Conservation (phyloP, 2,329 filamentous ascomycete genomes). For the Tricladium varicosporioides region DNA sequence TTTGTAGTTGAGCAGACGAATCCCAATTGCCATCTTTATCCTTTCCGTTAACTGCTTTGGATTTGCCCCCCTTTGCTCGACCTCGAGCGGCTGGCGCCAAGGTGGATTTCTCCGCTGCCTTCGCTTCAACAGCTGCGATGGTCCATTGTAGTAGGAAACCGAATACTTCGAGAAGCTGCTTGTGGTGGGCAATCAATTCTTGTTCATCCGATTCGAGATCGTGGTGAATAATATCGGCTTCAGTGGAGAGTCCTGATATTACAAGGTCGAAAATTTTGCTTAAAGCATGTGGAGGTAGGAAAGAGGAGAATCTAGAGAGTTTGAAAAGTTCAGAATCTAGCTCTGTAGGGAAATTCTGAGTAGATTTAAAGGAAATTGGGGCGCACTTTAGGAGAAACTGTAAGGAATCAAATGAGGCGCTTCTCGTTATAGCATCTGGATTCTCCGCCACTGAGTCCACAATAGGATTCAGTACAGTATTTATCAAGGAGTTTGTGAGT, state of each 20-base stretch:
- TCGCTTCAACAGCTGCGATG: constrained; percentile 88
- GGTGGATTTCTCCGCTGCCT: constrained; percentile 85
- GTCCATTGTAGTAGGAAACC: constrained; percentile 95
- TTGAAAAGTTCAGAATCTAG: constrained; percentile 62
- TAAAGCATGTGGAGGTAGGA: constrained; percentile 76
- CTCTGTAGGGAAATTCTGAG: constrained; percentile 37
- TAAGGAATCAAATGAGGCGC: constrained; percentile 82
- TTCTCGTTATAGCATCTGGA: constrained; percentile 80
- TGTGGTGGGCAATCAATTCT: constrained; percentile 81
- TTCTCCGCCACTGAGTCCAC: constrained; percentile 90
- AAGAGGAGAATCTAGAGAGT: constrained; percentile 73
- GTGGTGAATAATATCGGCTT: constrained; percentile 80
- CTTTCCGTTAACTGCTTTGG: constrained; percentile 61
- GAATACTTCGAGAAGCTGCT: constrained; percentile 88
- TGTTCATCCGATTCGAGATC: constrained; percentile 92
- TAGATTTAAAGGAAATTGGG: constrained; percentile 48
- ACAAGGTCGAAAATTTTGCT: constrained; percentile 93
- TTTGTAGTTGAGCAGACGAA: constrained; percentile 81
- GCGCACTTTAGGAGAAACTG: constrained; percentile 97
- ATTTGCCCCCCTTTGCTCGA: constrained; percentile 70
- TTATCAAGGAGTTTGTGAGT: constrained; percentile 71
- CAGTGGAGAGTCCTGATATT: constrained; percentile 79
- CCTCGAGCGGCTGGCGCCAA: constrained; percentile 67
- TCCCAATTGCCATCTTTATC: constrained; percentile 81
- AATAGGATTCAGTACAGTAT: constrained; percentile 84